These are phyloP conservation scores for Fusarium succisae DNA, from an alignment of 2,329 filamentous ascomycete genomes.

Conservation along the genomic window DNA sequence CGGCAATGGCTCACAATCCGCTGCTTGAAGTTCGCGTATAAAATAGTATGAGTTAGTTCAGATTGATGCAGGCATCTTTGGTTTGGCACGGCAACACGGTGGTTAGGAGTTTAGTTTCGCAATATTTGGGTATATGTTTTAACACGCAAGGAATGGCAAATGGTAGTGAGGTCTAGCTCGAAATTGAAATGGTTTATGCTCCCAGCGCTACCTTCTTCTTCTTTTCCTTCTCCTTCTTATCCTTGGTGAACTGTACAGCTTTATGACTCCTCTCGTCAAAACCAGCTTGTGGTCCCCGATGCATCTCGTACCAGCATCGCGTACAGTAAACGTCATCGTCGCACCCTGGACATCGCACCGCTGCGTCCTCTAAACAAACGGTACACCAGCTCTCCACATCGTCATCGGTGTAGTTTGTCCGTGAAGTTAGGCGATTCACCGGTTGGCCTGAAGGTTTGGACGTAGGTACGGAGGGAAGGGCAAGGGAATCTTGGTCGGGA, in stretches of 20 bases:
- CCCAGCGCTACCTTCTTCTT: slow-evolving; percentile 50
- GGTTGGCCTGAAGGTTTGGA: slow-evolving; percentile 57
- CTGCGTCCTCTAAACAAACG: slow-evolving; percentile 83
- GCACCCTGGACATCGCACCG: slow-evolving; percentile 77
- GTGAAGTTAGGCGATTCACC: slow-evolving; percentile 51
- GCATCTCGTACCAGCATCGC: slow-evolving; percentile 84
- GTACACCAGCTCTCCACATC: slow-evolving; percentile 82
- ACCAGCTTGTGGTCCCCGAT: slow-evolving; percentile 73
- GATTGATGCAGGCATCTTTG: slow-evolving; percentile 6
- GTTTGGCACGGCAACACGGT: slow-evolving; percentile 8
- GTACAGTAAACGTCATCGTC: slow-evolving; percentile 77
- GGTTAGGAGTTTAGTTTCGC: slow-evolving; percentile 16
- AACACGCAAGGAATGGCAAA: slow-evolving; percentile 1
- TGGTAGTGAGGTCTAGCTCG: slow-evolving; percentile 14
- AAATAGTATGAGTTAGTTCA: not conserved
- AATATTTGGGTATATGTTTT: slow-evolving; percentile 26
- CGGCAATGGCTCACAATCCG: slow-evolving; percentile 34
- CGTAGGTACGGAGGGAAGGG: slow-evolving; percentile 61
- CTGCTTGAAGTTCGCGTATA: slow-evolving; percentile 18
- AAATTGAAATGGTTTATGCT: slow-evolving; percentile 41
- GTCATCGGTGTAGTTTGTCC: slow-evolving; percentile 68
- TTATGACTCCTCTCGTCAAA: slow-evolving; percentile 76
- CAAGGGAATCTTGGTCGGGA: slow-evolving; percentile 45
- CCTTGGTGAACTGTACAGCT: slow-evolving; percentile 67
- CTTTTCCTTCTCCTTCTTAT: slow-evolving; percentile 47